Base-by-base conservation (phyloP, 306 rosid genomes). In the Casuarina cunninghamiana region DNA sequence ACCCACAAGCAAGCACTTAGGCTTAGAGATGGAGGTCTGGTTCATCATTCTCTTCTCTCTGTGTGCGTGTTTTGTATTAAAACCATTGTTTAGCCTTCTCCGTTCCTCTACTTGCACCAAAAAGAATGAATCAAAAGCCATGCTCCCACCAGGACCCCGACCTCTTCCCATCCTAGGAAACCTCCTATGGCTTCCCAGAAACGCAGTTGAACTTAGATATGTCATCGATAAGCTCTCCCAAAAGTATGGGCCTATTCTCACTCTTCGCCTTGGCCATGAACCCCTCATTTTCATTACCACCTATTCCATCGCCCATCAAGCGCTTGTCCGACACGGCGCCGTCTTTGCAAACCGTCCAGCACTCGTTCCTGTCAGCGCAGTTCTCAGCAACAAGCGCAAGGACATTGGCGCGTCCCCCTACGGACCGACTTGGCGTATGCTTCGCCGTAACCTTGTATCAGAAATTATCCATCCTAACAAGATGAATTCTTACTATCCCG, bases 221-320 rank as follows among this genome's bases (percentile, higher is more conserved):
- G 10, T 48, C 0, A 83, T 87, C 6, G 21, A 39, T 19, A 17
- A 32, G 1, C 83, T 84, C 39, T 71, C 26, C 26, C 60, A 83
- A 78, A 87, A 82, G 41, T 43, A 84, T 16, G 90, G 90, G 2
- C 85, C 88, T 2, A 79, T 84, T 26, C 1, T 87, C 83, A 71
- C 81, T 0, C 78, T 87, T 60, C 74, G 6, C 5, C 72, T 84
- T 5, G 73, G 42, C 3, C 53, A 81, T 0, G 78, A 19, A 1
- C 85, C 82, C 2, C 1, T 80, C 15, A 44, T 84, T n/a, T 84
- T 84, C 80, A 43, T 87, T 35, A n/a, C 78, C 13, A 83, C 84
- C 8, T 81, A 73, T 5, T 3, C 71, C 15, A 83, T 87, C 2
- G 85, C 88, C 51, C 83, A 82, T 74, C 66, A 75, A 5, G 88